Conservation (phyloP, 2,329 filamentous ascomycete species). For the Xylariales sp. region DNA sequence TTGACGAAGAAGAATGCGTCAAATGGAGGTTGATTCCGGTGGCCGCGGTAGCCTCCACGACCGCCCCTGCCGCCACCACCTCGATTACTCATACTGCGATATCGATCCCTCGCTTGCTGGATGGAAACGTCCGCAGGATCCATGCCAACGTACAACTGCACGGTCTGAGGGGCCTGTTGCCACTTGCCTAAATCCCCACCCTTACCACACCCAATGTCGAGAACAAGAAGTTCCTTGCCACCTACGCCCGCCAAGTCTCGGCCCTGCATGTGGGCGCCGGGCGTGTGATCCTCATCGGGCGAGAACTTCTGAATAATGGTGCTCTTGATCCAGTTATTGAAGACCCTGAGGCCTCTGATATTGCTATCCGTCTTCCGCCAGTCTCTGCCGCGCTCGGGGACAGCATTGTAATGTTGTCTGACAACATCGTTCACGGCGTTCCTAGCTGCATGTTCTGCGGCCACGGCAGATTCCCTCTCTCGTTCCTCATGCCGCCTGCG, state of each 20-base stretch:
- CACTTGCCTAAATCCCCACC: slow-evolving; percentile 94
- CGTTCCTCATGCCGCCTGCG: slow-evolving; percentile 58
- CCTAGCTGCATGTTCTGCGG: slow-evolving; percentile 29
- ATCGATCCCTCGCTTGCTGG: slow-evolving; percentile 82
- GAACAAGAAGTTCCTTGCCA: slow-evolving; percentile 66
- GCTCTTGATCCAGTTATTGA: slow-evolving; percentile 99
- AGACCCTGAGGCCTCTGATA: slow-evolving; percentile 89
- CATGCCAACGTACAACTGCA: slow-evolving; percentile 90
- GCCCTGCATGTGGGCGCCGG: slow-evolving; percentile 52
- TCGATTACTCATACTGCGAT: slow-evolving; percentile 64
- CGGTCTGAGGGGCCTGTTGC: slow-evolving; percentile 86
- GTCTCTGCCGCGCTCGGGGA: slow-evolving; percentile 87
- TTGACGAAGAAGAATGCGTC: slow-evolving; percentile 86
- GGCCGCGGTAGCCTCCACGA: slow-evolving; percentile 39
- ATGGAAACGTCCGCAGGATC: slow-evolving; percentile 93
- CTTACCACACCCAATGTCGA: slow-evolving; percentile 96
- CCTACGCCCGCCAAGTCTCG: slow-evolving; percentile 32
- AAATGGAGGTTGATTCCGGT: slow-evolving; percentile 58
- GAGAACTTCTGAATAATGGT: slow-evolving; percentile 96
- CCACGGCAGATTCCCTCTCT: slow-evolving; percentile 37
- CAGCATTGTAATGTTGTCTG: slow-evolving; percentile 90
- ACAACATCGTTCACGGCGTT: slow-evolving; percentile 74
- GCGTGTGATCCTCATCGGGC: slow-evolving; percentile 68
- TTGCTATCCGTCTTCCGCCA: slow-evolving; percentile 93
- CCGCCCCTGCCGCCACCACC: slow-evolving; percentile 48